Evolutionary conservation across 2,329 filamentous ascomycete genomes (phyloP).

Genomic region (Thelonectria discophora): DNA sequence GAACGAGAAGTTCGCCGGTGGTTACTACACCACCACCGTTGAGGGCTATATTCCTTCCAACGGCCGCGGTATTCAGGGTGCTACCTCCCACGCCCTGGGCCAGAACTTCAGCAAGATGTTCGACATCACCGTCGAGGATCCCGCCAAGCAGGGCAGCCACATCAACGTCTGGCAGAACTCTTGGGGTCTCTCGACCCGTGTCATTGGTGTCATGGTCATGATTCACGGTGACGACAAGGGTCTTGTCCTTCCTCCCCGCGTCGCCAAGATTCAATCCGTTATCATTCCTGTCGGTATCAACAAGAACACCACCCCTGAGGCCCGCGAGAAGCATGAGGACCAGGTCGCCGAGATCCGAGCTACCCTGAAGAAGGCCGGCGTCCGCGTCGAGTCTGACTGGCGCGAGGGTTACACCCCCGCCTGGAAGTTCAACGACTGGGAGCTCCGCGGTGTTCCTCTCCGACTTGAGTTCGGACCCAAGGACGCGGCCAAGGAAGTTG

Average conservation of each 20-base stretch:
- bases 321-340: conserved; percentile 77
- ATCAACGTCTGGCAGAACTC: conserved; percentile 98
- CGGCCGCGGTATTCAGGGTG: conserved; percentile 95
- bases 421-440: conserved; percentile 99
- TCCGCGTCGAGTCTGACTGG: conserved; percentile 83
- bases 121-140: conserved; percentile 96
- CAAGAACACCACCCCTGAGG: conserved; percentile 84
- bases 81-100: conserved; percentile 91
- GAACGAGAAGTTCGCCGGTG: conserved; percentile 97
- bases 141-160: conserved; percentile 79
- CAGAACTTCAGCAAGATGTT: conserved; percentile 99
- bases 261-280: conserved; percentile 85
- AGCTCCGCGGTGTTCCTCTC: conserved; percentile 93
- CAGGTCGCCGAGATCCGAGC: conserved; percentile 77
- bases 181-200: conserved; percentile 96
- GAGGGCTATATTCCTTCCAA: conserved; percentile 97
- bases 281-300: conserved; percentile 94
- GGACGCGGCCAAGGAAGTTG: conserved; percentile 84
- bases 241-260: conserved; percentile 88
- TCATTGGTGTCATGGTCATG: conserved; percentile 99
- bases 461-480: conserved; percentile 96
- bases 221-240: conserved; percentile 97
- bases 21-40: conserved; percentile 94
- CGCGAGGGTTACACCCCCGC: conserved; percentile 93
- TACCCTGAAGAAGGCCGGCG: conserved; percentile 74